Conservation (phyloP, 306 rosid genomes). For the Fagus sylvatica region DNA sequence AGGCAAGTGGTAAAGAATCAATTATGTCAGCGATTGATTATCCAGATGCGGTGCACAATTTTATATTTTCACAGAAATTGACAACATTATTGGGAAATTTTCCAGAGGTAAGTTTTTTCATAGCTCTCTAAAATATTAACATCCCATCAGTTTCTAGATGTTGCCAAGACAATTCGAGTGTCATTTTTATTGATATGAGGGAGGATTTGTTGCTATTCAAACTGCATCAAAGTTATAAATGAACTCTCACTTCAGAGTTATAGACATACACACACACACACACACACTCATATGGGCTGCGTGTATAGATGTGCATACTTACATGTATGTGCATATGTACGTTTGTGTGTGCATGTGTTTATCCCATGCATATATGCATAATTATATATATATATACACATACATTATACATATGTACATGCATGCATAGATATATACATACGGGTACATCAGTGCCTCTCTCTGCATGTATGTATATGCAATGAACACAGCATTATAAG, state of each 20-base stretch:
- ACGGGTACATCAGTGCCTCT: background rate
- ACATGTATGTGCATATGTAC: background rate
- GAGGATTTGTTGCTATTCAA: background rate
- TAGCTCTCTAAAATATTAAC: conserved; percentile 1
- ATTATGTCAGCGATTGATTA: conserved; percentile 61
- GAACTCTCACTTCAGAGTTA: background rate
- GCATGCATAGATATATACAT: background rate
- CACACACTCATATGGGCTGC: background rate
- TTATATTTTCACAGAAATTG: conserved; percentile 80
- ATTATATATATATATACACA: background rate
- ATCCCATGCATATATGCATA: background rate
- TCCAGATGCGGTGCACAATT: conserved; percentile 85
- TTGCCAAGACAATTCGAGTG: background rate
- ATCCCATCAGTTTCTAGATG: conserved; percentile 12
- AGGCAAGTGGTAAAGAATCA: conserved; percentile 53
- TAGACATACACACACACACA: no score
- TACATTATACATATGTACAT: background rate
- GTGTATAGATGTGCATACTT: background rate
- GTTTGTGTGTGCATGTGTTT: background rate
- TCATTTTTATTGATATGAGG: background rate
- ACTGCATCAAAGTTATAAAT: background rate
- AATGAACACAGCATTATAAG: background rate
- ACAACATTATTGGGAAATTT: conserved; percentile 73
- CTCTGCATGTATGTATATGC: background rate
- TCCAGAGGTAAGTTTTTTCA: conserved; percentile 70